These are phyloP conservation scores for Camellia lanceoleosa DNA, from an alignment of 148 eudicot genomes.

Conservation along the genomic window DNA sequence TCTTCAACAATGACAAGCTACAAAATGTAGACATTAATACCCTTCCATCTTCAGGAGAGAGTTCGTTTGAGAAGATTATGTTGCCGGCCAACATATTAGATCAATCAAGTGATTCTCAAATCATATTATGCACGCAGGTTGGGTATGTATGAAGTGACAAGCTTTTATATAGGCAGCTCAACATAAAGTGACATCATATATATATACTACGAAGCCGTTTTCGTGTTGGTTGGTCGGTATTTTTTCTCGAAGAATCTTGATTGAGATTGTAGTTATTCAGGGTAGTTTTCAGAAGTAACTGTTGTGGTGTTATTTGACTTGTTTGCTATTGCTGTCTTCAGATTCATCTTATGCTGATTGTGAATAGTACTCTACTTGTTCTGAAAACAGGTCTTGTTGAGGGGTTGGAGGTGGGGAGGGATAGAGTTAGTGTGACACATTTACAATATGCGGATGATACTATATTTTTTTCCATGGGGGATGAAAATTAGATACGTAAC, in stretches of 20 bases:
- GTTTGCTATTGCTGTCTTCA: not conserved
- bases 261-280: not conserved
- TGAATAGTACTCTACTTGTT: too few species aligned
- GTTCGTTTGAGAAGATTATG: constrained; percentile 76
- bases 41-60: constrained; percentile 42
- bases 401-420: too few species aligned
- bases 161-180: not conserved
- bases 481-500: too few species aligned
- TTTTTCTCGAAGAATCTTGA: not conserved
- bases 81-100: constrained; percentile 41
- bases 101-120: not conserved
- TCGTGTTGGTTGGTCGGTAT: not conserved
- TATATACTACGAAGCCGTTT: not conserved
- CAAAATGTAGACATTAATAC: not conserved
- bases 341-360: not conserved
- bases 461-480: too few species aligned
- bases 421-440: too few species aligned
- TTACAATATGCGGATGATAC: too few species aligned
- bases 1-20: not conserved
- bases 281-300: not conserved
- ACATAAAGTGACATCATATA: not conserved
- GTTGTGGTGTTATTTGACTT: too few species aligned
- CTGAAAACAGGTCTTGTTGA: too few species aligned
- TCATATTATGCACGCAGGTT: not conserved
- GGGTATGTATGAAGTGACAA: not conserved